These are phyloP conservation scores for Rhododendron ovatum DNA, from an alignment of 148 eudicot genomes.

Conservation along the genomic window DNA sequence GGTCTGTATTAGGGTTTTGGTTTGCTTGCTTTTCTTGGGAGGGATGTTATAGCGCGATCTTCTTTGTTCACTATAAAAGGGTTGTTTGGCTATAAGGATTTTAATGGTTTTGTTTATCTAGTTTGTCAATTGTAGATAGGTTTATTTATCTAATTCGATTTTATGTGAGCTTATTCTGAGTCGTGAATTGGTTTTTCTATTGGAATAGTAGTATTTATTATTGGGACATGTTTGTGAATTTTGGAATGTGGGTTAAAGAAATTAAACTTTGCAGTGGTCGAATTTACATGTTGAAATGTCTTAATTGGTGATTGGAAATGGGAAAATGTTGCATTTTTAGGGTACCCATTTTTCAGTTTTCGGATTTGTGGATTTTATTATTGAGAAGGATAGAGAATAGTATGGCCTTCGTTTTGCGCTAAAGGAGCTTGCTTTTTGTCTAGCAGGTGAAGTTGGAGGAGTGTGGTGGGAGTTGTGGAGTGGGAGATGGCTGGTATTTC, in stretches of 20 bases:
- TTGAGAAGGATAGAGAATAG: not conserved
- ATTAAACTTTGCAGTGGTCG: not conserved
- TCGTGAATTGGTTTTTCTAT: not conserved
- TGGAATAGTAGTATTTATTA: not conserved
- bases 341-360: not conserved
- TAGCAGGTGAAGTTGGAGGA: conserved; percentile 40
- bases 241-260: conserved; percentile 5
- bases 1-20: not conserved
- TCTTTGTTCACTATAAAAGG: not conserved
- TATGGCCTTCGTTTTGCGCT: not conserved
- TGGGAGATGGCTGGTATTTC: conserved; percentile 65
- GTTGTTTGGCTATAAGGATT: not conserved
- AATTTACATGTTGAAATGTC: not conserved
- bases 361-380: not conserved
- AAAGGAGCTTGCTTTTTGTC: conserved; percentile 7
- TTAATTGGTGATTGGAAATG: not conserved
- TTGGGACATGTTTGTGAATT: not conserved
- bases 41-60: not conserved
- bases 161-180: not conserved
- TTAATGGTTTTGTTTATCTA: not conserved
- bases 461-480: conserved; percentile 30
- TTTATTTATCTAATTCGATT: not conserved
- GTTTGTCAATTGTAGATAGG: not conserved
- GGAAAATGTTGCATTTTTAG: not conserved
- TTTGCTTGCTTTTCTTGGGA: not conserved